These are phyloP conservation scores for Nakaseomyces bracarensis DNA, from an alignment of 1,139 yeast species.

Conservation along the genomic window DNA sequence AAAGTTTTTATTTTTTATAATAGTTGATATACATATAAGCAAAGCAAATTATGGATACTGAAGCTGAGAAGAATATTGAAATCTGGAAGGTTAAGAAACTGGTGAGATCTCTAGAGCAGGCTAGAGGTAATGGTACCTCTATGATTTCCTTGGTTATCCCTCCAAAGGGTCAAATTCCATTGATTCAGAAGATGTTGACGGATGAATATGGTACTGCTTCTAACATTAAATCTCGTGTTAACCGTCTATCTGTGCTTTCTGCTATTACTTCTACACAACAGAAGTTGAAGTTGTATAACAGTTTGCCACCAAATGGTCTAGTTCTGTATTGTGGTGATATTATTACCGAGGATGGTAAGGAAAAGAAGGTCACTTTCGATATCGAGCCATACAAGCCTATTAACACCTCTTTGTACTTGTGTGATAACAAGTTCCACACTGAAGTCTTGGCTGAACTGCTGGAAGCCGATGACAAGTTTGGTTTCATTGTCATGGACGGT, in stretches of 20 bases:
- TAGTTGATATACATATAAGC: not conserved
- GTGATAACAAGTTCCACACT: conserved; percentile 97
- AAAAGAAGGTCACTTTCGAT: conserved; percentile 87
- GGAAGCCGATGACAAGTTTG: conserved; percentile 92
- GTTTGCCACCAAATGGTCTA: conserved; percentile 88
- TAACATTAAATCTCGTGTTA: conserved; percentile 93
- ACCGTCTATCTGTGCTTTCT: conserved; percentile 85
- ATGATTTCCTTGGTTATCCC: conserved; percentile 96
- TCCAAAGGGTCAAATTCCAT: conserved; percentile 87
- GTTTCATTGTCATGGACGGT: conserved; percentile 99
- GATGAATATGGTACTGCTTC: conserved; percentile 99
- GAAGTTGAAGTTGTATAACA: conserved; percentile 79
- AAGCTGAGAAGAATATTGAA: conserved; percentile 94
- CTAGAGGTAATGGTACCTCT: conserved; percentile 97
- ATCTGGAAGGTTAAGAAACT: conserved; percentile 97
- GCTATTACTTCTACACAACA: conserved; percentile 98
- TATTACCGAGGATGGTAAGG: conserved; percentile 93
- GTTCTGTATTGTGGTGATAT: conserved; percentile 98
- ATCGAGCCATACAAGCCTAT: conserved; percentile 98
- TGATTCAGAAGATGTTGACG: conserved; percentile 82
- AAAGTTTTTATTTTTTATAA: no score
- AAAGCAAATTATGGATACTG: conserved; percentile 36
- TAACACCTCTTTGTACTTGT: conserved; percentile 86
- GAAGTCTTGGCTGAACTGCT: conserved; percentile 90
- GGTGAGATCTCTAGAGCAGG: conserved; percentile 75